Conservation (phyloP, 2,329 filamentous ascomycete species). For the Ascochyta koolunga region DNA sequence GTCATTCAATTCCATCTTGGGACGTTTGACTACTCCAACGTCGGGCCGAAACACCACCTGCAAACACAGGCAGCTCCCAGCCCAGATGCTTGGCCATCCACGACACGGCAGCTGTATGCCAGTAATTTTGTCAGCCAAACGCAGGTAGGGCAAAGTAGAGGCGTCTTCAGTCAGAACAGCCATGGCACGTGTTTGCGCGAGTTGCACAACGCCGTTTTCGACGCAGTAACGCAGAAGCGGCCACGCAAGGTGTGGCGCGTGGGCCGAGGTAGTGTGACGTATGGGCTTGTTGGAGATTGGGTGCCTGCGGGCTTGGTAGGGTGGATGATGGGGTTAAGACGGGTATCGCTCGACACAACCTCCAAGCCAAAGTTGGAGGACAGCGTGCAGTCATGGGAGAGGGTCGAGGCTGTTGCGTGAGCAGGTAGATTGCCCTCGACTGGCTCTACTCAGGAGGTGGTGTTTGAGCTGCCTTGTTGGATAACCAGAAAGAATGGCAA, state of each 20-base stretch:
- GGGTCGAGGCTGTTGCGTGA: constrained; percentile 12
- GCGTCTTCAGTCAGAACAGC: constrained; percentile 55
- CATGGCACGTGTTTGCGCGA: constrained; percentile 76
- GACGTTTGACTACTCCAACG: constrained; percentile 81
- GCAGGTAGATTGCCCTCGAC: not conserved
- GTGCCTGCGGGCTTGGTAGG: constrained; percentile 78
- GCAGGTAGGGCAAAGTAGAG: constrained; percentile 56
- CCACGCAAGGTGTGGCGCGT: constrained; percentile 73
- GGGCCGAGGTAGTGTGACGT: constrained; percentile 81
- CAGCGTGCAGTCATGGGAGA: constrained; percentile 55
- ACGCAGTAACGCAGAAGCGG: constrained; percentile 74
- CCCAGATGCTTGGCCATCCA: constrained; percentile 47
- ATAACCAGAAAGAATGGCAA: too few relatives aligned
- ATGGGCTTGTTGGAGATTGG: constrained; percentile 84
- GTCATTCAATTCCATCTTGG: constrained; percentile 90
- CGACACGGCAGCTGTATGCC: constrained; percentile 44
- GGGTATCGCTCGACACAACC: constrained; percentile 51
- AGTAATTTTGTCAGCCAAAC: constrained; percentile 48
- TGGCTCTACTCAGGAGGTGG: not conserved
- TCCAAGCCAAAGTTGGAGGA: constrained; percentile 50
- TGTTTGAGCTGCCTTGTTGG: not conserved
- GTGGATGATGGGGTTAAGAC: constrained; percentile 88
- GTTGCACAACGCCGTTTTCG: constrained; percentile 87
- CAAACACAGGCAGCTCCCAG: constrained; percentile 43
- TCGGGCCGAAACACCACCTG: constrained; percentile 53